Conservation (phyloP, 1,139 yeast genomes). For the Entelexis sorbosivorans region DNA sequence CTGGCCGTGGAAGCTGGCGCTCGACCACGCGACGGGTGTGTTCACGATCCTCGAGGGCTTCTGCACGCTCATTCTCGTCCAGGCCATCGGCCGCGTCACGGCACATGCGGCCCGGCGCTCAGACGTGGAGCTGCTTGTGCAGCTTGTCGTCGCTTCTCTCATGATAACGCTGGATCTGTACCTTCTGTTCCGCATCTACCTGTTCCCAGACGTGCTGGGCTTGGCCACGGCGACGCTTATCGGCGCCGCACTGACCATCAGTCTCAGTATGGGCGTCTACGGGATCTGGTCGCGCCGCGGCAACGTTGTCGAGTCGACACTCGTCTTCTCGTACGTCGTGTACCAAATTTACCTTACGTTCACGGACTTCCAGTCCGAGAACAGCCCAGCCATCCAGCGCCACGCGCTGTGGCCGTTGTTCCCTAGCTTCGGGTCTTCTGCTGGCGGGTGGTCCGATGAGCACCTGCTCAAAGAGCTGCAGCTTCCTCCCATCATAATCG, state of each 20-base stretch:
- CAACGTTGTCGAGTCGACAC: conserved; percentile 76
- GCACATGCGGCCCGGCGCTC: conserved; percentile 62
- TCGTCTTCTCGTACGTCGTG: conserved; percentile 80
- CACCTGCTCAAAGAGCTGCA: conserved; percentile 24
- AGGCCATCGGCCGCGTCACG: conserved; percentile 77
- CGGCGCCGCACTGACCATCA: conserved; percentile 72
- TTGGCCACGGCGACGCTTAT: conserved; percentile 67
- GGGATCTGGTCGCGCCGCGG: conserved; percentile 81
- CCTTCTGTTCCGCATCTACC: conserved; percentile 73
- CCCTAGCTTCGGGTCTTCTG: conserved; percentile 17
- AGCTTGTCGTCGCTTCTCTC: conserved; percentile 62
- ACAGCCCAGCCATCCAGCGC: neutral
- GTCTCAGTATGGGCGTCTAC: conserved; percentile 62
- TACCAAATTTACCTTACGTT: conserved; percentile 85
- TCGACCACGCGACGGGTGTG: conserved; percentile 73
- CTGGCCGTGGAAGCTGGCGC: conserved; percentile 55
- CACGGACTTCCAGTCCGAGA: conserved; percentile 49
- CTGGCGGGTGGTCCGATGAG: conserved; percentile 17
- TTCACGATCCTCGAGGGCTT: conserved; percentile 88
- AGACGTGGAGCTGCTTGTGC: conserved; percentile 70
- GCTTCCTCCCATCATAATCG: conserved; percentile 32
- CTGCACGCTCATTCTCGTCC: conserved; percentile 78
- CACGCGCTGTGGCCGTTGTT: neutral
- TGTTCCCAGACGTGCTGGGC: conserved; percentile 54
- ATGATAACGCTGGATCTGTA: conserved; percentile 66